phyloP scores from a whole-genome alignment of 1,284 basidiomycete species.

The Mrakiaceae sp. region DNA sequence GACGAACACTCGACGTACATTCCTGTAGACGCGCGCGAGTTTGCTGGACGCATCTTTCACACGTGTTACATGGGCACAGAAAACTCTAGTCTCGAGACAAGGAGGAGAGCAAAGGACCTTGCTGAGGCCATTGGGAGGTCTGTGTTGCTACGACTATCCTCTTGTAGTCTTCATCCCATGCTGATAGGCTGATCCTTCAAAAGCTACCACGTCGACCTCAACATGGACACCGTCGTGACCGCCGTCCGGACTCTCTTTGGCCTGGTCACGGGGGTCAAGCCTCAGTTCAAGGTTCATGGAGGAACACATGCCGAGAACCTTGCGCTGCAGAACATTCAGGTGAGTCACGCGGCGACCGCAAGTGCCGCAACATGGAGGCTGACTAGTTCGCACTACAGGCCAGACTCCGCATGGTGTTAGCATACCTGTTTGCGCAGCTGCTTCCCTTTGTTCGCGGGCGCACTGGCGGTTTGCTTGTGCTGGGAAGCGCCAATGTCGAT shows the following conservation, averaged over 20 bases:
- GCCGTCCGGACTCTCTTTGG: constrained; percentile 74
- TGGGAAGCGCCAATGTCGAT: constrained; percentile 96
- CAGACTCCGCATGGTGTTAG: constrained; percentile 85
- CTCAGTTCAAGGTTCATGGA: constrained; percentile 79
- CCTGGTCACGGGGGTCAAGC: constrained; percentile 68
- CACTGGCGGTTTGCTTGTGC: constrained; percentile 74
- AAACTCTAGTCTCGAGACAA: constrained; percentile 81
- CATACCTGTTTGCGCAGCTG: constrained; percentile 94
- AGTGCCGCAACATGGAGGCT: constrained; percentile 2
- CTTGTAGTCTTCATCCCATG: background rate
- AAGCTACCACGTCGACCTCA: constrained; percentile 87
- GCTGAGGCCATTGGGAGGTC: constrained; percentile 80
- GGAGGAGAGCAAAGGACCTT: constrained; percentile 72
- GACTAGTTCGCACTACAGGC: constrained; percentile 43
- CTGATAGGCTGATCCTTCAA: background rate
- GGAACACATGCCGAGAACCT: constrained; percentile 82
- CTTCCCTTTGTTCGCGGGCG: constrained; percentile 84
- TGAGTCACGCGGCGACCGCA: constrained; percentile 23
- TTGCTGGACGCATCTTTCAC: constrained; percentile 79
- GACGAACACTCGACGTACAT: constrained; percentile 65
- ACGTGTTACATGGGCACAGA: constrained; percentile 99
- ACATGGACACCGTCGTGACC: constrained; percentile 87
- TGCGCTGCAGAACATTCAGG: constrained; percentile 95
- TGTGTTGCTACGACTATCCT: constrained; percentile 17
- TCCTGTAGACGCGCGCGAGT: constrained; percentile 75